A percentile compares a stretch with the other conserved stretches of the same genome.
Conservation (phyloP, 1,284 basidiomycete genomes). For the Boletellus sp. region DNA sequence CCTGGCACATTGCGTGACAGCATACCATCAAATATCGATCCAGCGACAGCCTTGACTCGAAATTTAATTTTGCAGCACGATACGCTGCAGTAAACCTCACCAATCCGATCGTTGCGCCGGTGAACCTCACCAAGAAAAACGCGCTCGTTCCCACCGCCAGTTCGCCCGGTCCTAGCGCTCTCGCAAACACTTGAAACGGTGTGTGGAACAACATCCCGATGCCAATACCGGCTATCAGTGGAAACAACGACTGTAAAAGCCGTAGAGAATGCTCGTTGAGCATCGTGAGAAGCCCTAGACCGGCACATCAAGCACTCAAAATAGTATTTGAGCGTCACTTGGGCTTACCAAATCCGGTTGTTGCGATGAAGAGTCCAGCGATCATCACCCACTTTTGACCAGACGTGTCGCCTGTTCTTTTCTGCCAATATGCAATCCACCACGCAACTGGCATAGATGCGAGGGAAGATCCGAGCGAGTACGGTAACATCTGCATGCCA, state of each 20-base stretch:
- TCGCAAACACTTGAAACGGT: constrained; percentile 73
- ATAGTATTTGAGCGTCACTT: too few species aligned
- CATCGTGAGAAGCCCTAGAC: constrained; percentile 62
- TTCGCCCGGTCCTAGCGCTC: constrained; percentile 57
- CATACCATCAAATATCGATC: constrained; percentile 64
- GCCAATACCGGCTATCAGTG: constrained; percentile 70
- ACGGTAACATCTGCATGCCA: constrained; percentile 70
- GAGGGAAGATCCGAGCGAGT: constrained; percentile 75
- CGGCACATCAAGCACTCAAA: too few species aligned
- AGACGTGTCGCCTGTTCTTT: constrained; percentile 49
- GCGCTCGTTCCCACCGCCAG: constrained; percentile 77
- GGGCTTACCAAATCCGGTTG: constrained; percentile 66
- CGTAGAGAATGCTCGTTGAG: constrained; percentile 50
- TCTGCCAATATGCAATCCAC: constrained; percentile 65
- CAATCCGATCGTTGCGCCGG: constrained; percentile 74
- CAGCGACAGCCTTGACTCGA: constrained; percentile 58
- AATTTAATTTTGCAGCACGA: constrained; percentile 8
- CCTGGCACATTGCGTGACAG: constrained; percentile 48
- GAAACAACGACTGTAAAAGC: constrained; percentile 48
- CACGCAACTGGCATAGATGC: constrained; percentile 78
- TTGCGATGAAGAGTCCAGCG: constrained; percentile 56
- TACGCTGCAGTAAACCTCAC: constrained; percentile 39
- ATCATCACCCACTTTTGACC: constrained; percentile 64
- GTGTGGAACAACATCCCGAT: constrained; percentile 79
- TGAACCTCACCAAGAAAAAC: constrained; percentile 80